These are phyloP conservation scores for Pythium dissotocum DNA, from an alignment of 352 stramenopile genomes.

Conservation along the genomic window DNA sequence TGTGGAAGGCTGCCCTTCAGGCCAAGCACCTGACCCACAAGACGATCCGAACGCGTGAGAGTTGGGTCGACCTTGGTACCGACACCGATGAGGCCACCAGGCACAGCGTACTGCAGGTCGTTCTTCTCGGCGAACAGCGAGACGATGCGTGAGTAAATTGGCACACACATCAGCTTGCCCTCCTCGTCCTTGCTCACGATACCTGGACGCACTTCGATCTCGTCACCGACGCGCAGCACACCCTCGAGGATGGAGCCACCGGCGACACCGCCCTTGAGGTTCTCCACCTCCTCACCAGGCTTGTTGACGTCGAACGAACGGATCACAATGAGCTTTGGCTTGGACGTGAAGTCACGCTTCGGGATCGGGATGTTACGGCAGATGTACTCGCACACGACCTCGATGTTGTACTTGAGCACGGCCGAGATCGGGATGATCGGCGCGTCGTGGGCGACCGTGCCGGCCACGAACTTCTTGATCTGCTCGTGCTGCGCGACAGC, in stretches of 20 bases:
- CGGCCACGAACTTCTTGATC: constrained; percentile 91
- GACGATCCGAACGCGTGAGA: constrained; percentile 97
- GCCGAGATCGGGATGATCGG: constrained; percentile 99
- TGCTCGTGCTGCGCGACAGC: constrained; percentile 98
- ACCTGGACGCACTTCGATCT: constrained; percentile 99
- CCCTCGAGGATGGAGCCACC: constrained; percentile 95
- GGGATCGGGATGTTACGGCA: constrained; percentile 98
- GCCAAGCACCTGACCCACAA: constrained; percentile 99
- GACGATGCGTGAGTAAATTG: constrained; percentile 94
- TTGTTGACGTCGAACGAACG: constrained; percentile 99
- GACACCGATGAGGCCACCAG: constrained; percentile 99
- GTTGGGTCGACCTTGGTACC: constrained; percentile 99
- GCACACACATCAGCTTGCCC: constrained; percentile 93
- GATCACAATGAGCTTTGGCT: constrained; percentile 99
- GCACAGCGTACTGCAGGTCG: constrained; percentile 98
- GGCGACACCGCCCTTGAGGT: constrained; percentile 94
- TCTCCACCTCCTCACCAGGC: constrained; percentile 97
- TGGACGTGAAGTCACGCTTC: constrained; percentile 97
- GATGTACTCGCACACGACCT: constrained; percentile 99
- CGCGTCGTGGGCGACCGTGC: constrained; percentile 93
- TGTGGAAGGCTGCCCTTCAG: constrained; percentile 97
- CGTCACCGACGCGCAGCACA: constrained; percentile 96
- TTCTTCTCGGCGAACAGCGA: constrained; percentile 99
- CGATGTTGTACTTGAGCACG: constrained; percentile 99
- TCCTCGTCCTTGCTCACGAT: constrained; percentile 99